Percentiles rank a stretch among this genome's conserved stretches.
These are phyloP conservation scores for Jamesozyma jinghongensis DNA, from an alignment of 805 yeast species.

Conservation along the genomic window DNA sequence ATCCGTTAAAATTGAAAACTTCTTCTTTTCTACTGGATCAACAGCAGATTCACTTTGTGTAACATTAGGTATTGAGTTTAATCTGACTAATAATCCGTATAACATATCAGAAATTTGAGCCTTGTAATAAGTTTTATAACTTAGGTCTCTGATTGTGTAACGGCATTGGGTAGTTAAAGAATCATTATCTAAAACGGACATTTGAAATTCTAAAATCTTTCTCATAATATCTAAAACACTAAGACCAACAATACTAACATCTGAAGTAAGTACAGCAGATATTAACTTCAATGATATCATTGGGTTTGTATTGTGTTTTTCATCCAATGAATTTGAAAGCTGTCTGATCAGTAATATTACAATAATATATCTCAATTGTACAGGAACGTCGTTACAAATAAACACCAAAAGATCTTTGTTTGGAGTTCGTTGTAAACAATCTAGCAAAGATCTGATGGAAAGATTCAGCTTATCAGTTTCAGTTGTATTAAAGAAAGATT, in stretches of 20 bases:
- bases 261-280: constrained; percentile 58
- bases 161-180: constrained; percentile 39
- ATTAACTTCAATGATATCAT: constrained; percentile 36
- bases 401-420: constrained; percentile 43
- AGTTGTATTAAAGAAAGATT: constrained; percentile 53
- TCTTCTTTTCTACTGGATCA: constrained; percentile 13
- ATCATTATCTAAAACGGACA: constrained; percentile 16
- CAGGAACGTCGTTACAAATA: constrained; percentile 72
- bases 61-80: constrained; percentile 16
- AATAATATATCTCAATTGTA: constrained; percentile 61
- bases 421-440: constrained; percentile 33
- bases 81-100: constrained; percentile 47
- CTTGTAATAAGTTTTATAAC: constrained; percentile 72
- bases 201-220: constrained; percentile 44
- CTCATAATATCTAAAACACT: constrained; percentile 74
- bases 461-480: constrained; percentile 51
- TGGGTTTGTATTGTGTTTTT: constrained; percentile 9
- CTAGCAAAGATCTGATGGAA: constrained; percentile 45
- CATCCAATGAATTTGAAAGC: constrained; percentile 12
- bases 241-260: constrained; percentile 77
- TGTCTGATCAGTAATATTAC: constrained; percentile 40
- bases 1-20: constrained; percentile 14
- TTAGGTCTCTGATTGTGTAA: constrained; percentile 56
- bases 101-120: constrained; percentile 82
- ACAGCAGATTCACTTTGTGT: not conserved